Evolutionary conservation across 2,329 filamentous ascomycete species (phyloP).

Genomic region (Sclerotinia trifoliorum): DNA sequence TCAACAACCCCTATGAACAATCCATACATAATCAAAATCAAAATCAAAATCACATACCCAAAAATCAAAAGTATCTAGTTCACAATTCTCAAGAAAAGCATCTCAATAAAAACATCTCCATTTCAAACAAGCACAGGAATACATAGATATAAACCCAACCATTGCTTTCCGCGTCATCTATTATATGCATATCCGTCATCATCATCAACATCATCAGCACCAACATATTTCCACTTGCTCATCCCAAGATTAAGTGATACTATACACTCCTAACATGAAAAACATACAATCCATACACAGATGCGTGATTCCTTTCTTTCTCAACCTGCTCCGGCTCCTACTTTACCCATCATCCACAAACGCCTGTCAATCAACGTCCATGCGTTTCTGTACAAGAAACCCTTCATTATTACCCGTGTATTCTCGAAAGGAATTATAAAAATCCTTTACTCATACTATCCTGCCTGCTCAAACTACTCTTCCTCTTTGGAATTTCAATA

Average conservation of each 20-base stretch:
- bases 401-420: not conserved
- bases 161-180: not conserved
- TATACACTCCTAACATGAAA: slow-evolving; percentile 7
- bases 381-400: not conserved
- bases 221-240: too few species aligned
- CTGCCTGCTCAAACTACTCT: slow-evolving; percentile 61
- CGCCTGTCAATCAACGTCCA: not conserved
- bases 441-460: slow-evolving; percentile 78
- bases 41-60: not conserved
- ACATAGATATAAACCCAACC: not conserved
- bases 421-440: slow-evolving; percentile 48
- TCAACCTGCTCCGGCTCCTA: not conserved
- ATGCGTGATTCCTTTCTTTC: not conserved
- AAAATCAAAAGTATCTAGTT: not conserved
- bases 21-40: not conserved
- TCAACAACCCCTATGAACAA: too few species aligned
- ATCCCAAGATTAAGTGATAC: not conserved
- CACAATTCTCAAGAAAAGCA: not conserved
- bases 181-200: not conserved
- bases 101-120: not conserved
- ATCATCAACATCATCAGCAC: too few species aligned
- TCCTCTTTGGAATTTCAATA: slow-evolving; percentile 61
- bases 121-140: not conserved
- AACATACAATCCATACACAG: slow-evolving; percentile 10
- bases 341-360: not conserved